Evolutionary conservation across 768 basidiomycete species (phyloP), one percentile per base, ranked within the genome.

Genomic region (Hericium erinaceus): DNA sequence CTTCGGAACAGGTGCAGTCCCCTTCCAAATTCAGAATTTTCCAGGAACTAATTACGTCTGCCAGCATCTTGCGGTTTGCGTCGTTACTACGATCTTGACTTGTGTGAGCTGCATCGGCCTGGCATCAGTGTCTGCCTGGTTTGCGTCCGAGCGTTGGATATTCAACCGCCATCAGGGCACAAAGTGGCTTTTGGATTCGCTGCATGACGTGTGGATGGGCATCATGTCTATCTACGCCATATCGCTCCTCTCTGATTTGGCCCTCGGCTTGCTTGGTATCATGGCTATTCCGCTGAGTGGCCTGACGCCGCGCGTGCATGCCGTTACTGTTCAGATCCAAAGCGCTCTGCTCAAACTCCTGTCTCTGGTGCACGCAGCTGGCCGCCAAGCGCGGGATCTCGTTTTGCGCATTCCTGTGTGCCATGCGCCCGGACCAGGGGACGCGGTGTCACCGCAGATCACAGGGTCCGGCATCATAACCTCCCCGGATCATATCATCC

Each of bases 11-110:
- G 76, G 87, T 84, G 69, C 48, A 76, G 18, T n/a, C 11, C 41
- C 33, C 33, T 33, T 33, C 33, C 33, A 33, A 33, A 33, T 33
- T 33, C 33, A 33, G 33, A 33, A 33, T n/a, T n/a, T n/a, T n/a
- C n/a, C n/a, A n/a, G n/a, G n/a, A n/a, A n/a, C 39, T 4, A 24
- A 50, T 39, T 39, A 44, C 56, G 26, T 53, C 20, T 38, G 41
- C 39, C 11, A 92, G 85, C 72, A 79, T 37, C 63, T 61, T 13
- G 72, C 84, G 38, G 88, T 87, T 0, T 84, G 81, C 33, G 83
- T 80, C 0, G 75, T 90, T 57, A 89, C 88, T 16, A 85, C 89
- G 8, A 80, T 91, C 39, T 80, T 91, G 61, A 91, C 88, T 38
- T 76, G 82, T 2, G 81, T 85, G 67, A 87, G 85, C 12, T 84